Percentiles rank a stretch among this genome's conserved stretches.
Conservation (phyloP, 305 asterid species). For the Coffea humblotiana region DNA sequence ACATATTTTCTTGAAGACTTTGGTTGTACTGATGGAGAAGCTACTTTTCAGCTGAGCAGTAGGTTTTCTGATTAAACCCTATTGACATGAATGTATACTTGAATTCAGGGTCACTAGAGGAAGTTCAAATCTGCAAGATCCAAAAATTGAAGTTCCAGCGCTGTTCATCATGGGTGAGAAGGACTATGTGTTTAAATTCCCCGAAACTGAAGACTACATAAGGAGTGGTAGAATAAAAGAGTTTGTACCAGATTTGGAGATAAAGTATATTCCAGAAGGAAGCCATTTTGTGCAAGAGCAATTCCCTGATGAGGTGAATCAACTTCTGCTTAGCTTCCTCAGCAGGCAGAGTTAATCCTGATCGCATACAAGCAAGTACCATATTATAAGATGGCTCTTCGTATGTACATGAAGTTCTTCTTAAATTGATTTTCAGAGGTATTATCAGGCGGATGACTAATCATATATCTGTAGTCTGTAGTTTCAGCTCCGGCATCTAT, state of each 20-base stretch:
- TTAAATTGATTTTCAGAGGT: too few relatives aligned
- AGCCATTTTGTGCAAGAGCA: conserved; percentile 87
- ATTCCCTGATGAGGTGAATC: conserved; percentile 54
- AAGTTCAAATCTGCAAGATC: conserved; percentile 29
- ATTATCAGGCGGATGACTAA: neutral
- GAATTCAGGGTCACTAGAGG: neutral
- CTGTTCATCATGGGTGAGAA: conserved; percentile 64
- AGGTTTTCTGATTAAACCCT: neutral
- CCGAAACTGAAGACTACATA: conserved; percentile 53
- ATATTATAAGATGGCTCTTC: neutral
- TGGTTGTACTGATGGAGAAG: neutral
- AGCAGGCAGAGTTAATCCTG: conserved; percentile 15
- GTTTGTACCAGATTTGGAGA: conserved; percentile 62
- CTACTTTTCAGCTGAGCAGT: too few relatives aligned
- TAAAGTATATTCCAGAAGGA: conserved; percentile 60
- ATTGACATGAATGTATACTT: neutral
- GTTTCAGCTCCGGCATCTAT: neutral
- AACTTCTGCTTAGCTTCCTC: conserved; percentile 53
- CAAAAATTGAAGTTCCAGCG: conserved; percentile 49
- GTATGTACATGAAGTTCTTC: neutral
- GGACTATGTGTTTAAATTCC: conserved; percentile 54
- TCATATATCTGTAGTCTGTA: neutral
- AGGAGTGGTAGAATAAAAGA: conserved; percentile 41
- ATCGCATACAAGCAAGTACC: neutral
- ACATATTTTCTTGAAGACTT: too few relatives aligned